These are phyloP conservation scores for Dioscorea cayenensis DNA, from an alignment of 116 monocot genomes.

Conservation along the genomic window DNA sequence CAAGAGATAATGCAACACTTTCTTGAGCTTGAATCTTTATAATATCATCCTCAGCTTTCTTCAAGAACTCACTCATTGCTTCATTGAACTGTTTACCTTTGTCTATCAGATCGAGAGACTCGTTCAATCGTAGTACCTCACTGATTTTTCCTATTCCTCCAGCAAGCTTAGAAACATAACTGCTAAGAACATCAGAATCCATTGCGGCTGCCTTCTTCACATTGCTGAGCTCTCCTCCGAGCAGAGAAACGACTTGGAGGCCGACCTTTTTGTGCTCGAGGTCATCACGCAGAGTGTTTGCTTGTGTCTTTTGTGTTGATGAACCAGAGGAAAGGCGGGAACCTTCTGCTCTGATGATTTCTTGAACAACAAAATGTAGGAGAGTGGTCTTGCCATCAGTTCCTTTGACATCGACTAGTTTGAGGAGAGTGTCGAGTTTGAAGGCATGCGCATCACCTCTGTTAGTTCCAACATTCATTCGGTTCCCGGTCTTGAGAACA, in stretches of 20 bases:
- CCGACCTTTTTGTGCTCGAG: conserved; percentile 43
- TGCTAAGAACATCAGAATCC: conserved; percentile 56
- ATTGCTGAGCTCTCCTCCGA: conserved; percentile 51
- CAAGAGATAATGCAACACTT: conserved; percentile 25
- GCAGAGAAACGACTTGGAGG: conserved; percentile 52
- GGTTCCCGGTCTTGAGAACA: conserved; percentile 82
- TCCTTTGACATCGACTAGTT: conserved; percentile 72
- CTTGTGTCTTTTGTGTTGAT: conserved; percentile 7
- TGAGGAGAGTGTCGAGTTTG: conserved; percentile 80
- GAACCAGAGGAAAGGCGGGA: conserved; percentile 21
- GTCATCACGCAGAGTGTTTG: conserved; percentile 22
- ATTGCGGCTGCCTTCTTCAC: conserved; percentile 76
- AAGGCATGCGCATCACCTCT: conserved; percentile 81
- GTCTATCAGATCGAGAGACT: conserved; percentile 1
- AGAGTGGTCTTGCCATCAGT: conserved; percentile 85
- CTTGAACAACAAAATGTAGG: conserved; percentile 82
- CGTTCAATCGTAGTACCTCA: conserved; percentile 44
- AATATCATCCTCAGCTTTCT: conserved; percentile 46
- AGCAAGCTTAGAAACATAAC: conserved; percentile 47
- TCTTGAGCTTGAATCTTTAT: conserved; percentile 39
- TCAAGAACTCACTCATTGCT: conserved; percentile 46
- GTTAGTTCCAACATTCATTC: conserved; percentile 77
- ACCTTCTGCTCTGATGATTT: conserved; percentile 65
- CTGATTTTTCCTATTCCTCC: conserved; percentile 45
- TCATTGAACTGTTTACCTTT: conserved; percentile 29